Evolutionary conservation across 169 alveolate genomes (phyloP), one percentile per base, ranked within the genome.

Genomic region (Plasmodium ovale): DNA sequence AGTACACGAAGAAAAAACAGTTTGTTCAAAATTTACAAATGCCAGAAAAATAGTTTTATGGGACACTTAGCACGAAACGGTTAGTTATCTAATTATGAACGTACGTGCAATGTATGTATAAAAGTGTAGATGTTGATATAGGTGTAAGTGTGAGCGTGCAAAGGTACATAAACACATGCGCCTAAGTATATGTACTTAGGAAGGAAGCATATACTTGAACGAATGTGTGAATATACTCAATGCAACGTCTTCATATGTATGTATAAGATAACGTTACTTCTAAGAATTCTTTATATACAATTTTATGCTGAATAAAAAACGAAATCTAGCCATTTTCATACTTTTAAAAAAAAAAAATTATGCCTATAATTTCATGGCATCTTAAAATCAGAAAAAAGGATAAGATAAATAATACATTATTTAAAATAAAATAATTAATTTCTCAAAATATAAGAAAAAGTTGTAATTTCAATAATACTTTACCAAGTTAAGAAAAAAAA

Each of bases 351-450:
- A 53, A 6, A 39, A 39, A 6, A 9, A n/a, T n/a, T n/a, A n/a
- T n/a, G n/a, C 0, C 19, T 53, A 9, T 16, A 16, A 16, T 51
- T 9, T 10, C 6, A 51, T 51, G 6, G n/a, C 3, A 51, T 5
- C n/a, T 51, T 9, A 39, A 69, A 69, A 69, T 35, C 9, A 56
- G 14, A 47, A 69, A 44, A 65, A 27, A 3, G 56, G 21, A 27
- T 23, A 29, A 65, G 47, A 0, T 23, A 21, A 25, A 9, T 69
- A 33, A 7, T 14, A 31, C 27, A 51, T 35, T 69, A 47, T 69
- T 69, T 69, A 69, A 69, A 69, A 49, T 31, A 12, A 31, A 12
- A 29, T 69, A 6, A 54, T 54, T 21, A 42, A 44, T 14, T 69
- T 69, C 47, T 69, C 47, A 19, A 59, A 59, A 0, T 59, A 27